These are phyloP conservation scores for Dendrobium chrysotoxum DNA, from an alignment of 106 monocot species.

Conservation along the genomic window DNA sequence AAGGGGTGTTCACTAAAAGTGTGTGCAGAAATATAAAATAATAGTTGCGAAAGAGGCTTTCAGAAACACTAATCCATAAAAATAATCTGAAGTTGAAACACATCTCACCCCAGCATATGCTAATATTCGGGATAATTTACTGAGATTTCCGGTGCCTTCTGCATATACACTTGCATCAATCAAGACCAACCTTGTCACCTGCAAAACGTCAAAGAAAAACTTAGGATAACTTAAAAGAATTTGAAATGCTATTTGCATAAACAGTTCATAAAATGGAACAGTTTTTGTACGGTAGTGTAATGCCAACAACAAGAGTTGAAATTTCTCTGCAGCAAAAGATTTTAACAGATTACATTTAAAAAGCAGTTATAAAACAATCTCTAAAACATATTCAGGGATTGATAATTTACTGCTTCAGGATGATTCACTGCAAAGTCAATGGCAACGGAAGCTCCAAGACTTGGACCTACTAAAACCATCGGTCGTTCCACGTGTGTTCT, in stretches of 20 bases:
- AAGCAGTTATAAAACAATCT: not conserved
- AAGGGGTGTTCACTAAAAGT: not conserved
- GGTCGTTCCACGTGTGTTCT: conserved; percentile 66
- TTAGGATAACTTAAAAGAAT: not conserved
- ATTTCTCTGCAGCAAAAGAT: not conserved
- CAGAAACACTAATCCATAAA: not conserved
- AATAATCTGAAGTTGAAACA: conserved; percentile 10
- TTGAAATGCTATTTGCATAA: not conserved
- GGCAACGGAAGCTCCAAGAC: conserved; percentile 95
- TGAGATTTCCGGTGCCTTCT: conserved; percentile 67
- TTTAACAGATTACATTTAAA: not conserved
- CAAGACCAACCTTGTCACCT: conserved; percentile 68
- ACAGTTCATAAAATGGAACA: not conserved
- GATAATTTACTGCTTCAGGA: conserved; percentile 71
- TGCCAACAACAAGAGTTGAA: not conserved
- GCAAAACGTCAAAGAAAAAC: conserved; percentile 1
- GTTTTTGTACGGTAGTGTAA: not conserved
- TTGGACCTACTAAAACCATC: conserved; percentile 87
- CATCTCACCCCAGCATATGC: conserved; percentile 89
- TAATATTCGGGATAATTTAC: conserved; percentile 46
- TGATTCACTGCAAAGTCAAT: conserved; percentile 72
- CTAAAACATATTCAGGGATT: not conserved
- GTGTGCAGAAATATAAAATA: not conserved
- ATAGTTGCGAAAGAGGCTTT: not conserved
- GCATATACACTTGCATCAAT: conserved; percentile 82